Evolutionary conservation across 2,329 filamentous ascomycete genomes (phyloP).

Genomic region (Anisogramma anomala): DNA sequence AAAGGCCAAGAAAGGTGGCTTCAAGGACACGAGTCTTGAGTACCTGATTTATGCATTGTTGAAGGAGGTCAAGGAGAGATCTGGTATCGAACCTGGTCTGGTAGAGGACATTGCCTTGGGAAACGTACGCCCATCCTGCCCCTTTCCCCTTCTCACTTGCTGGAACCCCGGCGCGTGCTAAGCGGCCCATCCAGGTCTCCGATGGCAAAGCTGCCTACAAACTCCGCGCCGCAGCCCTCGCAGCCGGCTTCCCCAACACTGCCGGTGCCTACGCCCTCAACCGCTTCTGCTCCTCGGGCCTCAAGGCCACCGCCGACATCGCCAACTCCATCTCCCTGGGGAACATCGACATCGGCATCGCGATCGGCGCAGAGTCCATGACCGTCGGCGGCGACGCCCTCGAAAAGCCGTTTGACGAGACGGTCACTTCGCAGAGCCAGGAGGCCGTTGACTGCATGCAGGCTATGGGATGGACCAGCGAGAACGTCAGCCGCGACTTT

Average conservation of each 20-base stretch:
- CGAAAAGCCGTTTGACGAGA: slow-evolving; percentile 63
- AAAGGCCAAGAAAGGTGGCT: slow-evolving; percentile 82
- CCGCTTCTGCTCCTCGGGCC: slow-evolving; percentile 93
- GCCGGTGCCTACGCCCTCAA: slow-evolving; percentile 72
- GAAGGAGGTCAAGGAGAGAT: slow-evolving; percentile 60
- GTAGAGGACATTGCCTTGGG: slow-evolving; percentile 87
- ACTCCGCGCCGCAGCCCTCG: slow-evolving; percentile 74
- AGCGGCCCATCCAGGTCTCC: slow-evolving; percentile 46
- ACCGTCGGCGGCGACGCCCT: slow-evolving; percentile 58
- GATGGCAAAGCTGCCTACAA: slow-evolving; percentile 85
- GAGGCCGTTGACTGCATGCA: slow-evolving; percentile 79
- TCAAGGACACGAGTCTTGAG: slow-evolving; percentile 90
- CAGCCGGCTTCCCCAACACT: slow-evolving; percentile 89
- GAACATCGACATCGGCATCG: slow-evolving; percentile 77
- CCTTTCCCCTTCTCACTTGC: background rate
- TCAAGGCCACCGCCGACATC: slow-evolving; percentile 92
- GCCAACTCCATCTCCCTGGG: slow-evolving; percentile 74
- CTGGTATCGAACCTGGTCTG: slow-evolving; percentile 65
- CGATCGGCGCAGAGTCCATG: slow-evolving; percentile 86
- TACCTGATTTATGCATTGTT: slow-evolving; percentile 74
- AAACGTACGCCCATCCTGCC: slow-evolving; percentile 47
- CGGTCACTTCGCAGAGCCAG: slow-evolving; percentile 58
- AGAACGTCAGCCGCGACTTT: slow-evolving; percentile 91
- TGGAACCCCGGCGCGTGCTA: background rate
- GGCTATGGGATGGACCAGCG: slow-evolving; percentile 96